Percentiles rank a stretch among this genome's conserved stretches.
phyloP scores from a whole-genome alignment of 1,284 basidiomycete species.

The Cystobasidium slooffiae region DNA sequence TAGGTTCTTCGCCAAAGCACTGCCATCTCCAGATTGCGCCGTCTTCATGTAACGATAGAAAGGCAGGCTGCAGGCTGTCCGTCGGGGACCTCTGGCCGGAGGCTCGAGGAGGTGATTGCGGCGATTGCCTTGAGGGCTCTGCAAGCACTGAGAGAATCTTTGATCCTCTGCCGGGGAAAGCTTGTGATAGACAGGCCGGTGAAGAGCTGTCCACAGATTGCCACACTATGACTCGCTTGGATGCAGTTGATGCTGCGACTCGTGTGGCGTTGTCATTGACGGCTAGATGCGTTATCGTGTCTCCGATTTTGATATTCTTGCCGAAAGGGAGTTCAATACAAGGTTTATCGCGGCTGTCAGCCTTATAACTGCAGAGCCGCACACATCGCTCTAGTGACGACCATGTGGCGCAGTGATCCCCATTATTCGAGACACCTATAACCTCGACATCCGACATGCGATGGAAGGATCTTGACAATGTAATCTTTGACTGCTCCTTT shows the following conservation, averaged over 20 bases:
- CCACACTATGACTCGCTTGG: constrained; percentile 66
- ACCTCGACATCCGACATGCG: neutral
- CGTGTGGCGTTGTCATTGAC: constrained; percentile 47
- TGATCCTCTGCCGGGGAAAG: neutral
- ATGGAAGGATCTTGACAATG: neutral
- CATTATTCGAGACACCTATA: constrained; percentile 59
- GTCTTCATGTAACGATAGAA: constrained; percentile 8
- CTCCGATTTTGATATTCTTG: neutral
- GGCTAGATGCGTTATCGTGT: constrained; percentile 46
- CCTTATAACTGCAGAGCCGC: constrained; percentile 42
- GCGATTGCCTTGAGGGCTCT: constrained; percentile 1
- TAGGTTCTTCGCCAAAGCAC: neutral
- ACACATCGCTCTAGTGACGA: constrained; percentile 75
- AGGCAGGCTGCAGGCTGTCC: neutral
- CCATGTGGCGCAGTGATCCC: constrained; percentile 67
- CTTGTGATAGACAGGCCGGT: constrained; percentile 43
- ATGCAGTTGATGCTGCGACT: constrained; percentile 44
- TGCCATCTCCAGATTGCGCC: constrained; percentile 18
- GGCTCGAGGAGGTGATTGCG: neutral
- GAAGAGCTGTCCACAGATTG: constrained; percentile 21
- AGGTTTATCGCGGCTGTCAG: neutral
- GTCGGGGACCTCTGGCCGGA: neutral
- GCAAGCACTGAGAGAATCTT: neutral
- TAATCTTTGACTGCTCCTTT: neutral
- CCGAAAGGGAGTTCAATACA: neutral